Percentiles rank a stretch among this genome's conserved stretches.
Evolutionary conservation across 2,329 filamentous ascomycete species (phyloP).

Genomic region (Akanthomyces uredinophilus): DNA sequence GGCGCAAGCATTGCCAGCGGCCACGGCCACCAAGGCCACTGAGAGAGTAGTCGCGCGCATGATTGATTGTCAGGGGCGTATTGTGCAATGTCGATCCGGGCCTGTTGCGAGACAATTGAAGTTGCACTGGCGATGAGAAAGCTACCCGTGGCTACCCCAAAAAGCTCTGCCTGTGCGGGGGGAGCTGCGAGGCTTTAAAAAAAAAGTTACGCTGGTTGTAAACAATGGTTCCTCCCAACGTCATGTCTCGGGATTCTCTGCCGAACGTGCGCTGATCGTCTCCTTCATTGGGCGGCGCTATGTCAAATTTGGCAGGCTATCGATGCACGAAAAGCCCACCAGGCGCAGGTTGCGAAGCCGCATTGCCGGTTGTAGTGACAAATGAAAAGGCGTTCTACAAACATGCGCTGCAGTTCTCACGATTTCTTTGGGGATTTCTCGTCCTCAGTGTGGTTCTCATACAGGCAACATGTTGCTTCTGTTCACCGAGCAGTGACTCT

Average conservation of each 20-base stretch:
- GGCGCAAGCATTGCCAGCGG: background rate
- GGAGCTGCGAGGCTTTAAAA: background rate
- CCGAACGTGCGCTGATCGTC: background rate
- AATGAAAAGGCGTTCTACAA: background rate
- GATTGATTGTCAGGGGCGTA: background rate
- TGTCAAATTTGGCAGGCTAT: background rate
- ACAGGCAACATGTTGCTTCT: background rate
- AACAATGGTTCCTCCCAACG: background rate
- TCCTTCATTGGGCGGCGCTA: conserved; percentile 1
- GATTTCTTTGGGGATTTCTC: background rate
- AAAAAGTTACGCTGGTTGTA: background rate
- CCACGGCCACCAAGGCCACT: background rate
- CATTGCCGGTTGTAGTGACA: background rate
- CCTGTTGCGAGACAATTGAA: background rate
- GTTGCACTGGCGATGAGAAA: background rate
- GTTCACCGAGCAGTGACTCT: background rate
- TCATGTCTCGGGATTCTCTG: conserved; percentile 2
- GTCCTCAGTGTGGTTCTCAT: background rate
- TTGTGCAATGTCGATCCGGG: background rate
- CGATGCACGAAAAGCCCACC: background rate
- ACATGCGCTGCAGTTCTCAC: background rate
- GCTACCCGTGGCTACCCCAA: no score
- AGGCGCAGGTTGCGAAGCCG: background rate
- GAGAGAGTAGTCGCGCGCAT: conserved; percentile 7
- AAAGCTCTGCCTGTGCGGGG: background rate